Evolutionary conservation across 2,329 filamentous ascomycete genomes (phyloP), one percentile per base, ranked within the genome.

Genomic region (Aspergillus jensenii): DNA sequence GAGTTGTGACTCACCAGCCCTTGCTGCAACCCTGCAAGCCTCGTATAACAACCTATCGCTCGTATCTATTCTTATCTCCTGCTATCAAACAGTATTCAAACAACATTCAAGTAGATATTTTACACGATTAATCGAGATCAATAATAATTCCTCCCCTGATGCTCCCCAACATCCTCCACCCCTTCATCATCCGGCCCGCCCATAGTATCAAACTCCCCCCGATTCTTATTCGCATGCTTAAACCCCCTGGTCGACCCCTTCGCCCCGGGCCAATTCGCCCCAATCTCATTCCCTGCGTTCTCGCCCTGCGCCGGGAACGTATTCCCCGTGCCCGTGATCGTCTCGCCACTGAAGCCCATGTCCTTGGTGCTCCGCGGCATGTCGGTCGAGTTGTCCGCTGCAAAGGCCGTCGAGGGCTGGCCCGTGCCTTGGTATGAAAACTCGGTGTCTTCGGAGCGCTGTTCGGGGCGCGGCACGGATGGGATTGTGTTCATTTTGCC

Each of bases 361-460:
- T 79, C 78, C 11, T 63, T 54, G 2, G 69, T 66, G 19, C 72
- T 69, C 23, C 65, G 69, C 4, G 82, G 77, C 57, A 83, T 76
- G 47, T 82, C 79, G 33, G 73, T 78, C 7, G 73, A 66, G 59
- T 84, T 83, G 58, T 80, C 78, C 7, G 78, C 80, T 0, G 79
- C 80, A 17, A 72, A 70, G n/a, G 76, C 75, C 1, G 72, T 59
- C 39, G 70, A 69, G 5, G 72, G 64, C 45, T 70, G 64, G 12
- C 73, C 75, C 15, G 77, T 57, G 25, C 73, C 70, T 23, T 74
- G 71, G 41, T 75, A 68, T 46, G 76, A 68, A 56, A 67, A 73
- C 45, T 65, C 59, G 3, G 44, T 45, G 43, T 74, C 66, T 41
- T 76, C 69, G 44, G 67, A 64, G 12, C 69, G 67, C 60, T 83